Base-by-base conservation (phyloP, 768 basidiomycete species). In the Termitomyces sp. region DNA sequence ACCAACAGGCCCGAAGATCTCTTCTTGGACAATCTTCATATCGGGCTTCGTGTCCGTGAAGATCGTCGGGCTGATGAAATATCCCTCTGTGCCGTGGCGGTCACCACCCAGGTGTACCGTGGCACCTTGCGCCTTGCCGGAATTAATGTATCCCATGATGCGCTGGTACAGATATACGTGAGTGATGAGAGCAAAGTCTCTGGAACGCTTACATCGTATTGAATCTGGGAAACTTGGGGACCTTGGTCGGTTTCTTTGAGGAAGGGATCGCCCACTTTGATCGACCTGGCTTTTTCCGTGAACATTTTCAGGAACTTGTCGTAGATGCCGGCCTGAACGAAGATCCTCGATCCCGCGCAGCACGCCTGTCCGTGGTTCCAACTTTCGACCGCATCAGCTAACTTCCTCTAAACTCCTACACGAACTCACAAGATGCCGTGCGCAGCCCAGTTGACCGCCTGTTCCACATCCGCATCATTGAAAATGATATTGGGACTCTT, bases 321-420 rank as follows among this genome's bases (percentile, higher is more conserved):
- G 71, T 94, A 94, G 63, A 94, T 84, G 3, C 76, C 73, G 48
- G 80, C 79, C 64, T 95, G 93, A 5, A 96, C 91, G 65, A 83
- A 94, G 59, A 95, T 88, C 49, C 94, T 84, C 9, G 92, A 88
- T 10, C 92, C 90, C 9, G 92, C 92, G 64, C 84, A 85, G 73
- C 93, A 95, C n/a, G 80, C 78, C 73, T 95, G 93, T 20, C 92
- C 90, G 51, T 69, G 66, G 34, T 89, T 90, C 72, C 73, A 84
- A 73, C 85, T 88, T 27, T n/a, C 5, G 10, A 14, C 0, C 20
- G 5, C 18, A 32, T 18, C 16, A 20, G 2, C 22, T 5, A 22
- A 20, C 27, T 26, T 31, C 10, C 20, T 12, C 42, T 22, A 12
- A 53, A 13, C 18, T 6, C 6, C 31, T 52, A 20, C 46, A 52